Evolutionary conservation across 1,139 yeast species (phyloP), one percentile per base, ranked within the genome.

Genomic region (Hyphopichia wangnamkhiaoensis): DNA sequence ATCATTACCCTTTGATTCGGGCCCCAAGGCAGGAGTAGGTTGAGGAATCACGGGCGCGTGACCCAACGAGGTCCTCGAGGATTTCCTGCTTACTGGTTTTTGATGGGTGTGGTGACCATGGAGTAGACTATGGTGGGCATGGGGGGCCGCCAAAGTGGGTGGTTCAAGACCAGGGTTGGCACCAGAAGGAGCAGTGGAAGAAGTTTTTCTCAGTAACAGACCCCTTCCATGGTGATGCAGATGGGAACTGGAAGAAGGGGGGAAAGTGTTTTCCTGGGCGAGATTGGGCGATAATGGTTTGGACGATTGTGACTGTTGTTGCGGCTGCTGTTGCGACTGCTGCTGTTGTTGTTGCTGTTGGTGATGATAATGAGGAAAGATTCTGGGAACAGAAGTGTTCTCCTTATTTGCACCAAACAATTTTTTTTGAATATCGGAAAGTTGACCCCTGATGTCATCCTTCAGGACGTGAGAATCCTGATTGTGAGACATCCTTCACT

Each of bases 371-470:
- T 29, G 12, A 17, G 16, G 9, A 5, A 13, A 8, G 8, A 10
- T 10, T 28, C 15, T 15, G 3, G 31, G 31, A n/a, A 15, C n/a
- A 7, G 16, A 15, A 24, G 39, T 34, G 38, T 41, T 38, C 9
- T 48, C 54, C 13, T 42, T 46, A 33, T 44, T 45, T 18, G 47
- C 26, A 34, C 33, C 44, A 36, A 78, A 74, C 35, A 80, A 60
- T 45, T 80, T 68, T 48, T 70, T 72, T 56, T 81, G 86, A 42
- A 82, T 71, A 48, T 80, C 84, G 19, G 79, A 76, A 40, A 82
- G 67, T 55, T 82, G 87, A 33, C 76, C 73, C 47, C 82, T 69
- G 44, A 81, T 70, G 48, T 80, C 84, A 30, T 63, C 67, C 25
- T 46, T 46, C 6, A 16, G 31, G 31, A 16, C 20, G 10, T 17